Evolutionary conservation across 2,329 filamentous ascomycete genomes (phyloP).

Genomic region (Diaporthe batatas): DNA sequence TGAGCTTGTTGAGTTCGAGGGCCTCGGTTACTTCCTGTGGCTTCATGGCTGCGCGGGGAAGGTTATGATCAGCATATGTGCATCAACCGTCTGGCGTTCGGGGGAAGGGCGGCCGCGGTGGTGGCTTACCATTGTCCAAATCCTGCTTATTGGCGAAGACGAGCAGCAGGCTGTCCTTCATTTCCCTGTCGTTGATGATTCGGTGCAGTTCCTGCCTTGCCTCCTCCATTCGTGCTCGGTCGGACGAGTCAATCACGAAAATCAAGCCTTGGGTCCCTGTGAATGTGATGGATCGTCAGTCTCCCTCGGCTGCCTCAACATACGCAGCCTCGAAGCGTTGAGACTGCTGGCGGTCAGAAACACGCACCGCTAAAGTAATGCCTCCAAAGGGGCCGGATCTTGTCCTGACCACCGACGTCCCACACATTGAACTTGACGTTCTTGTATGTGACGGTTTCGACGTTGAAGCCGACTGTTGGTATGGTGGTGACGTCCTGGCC

Average conservation of each 20-base stretch:
- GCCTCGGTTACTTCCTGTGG: conserved; percentile 84
- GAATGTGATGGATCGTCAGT: conserved; percentile 11
- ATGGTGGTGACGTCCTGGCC: conserved; percentile 99
- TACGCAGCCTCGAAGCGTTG: not conserved
- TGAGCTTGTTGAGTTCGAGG: conserved; percentile 81
- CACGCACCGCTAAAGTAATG: conserved; percentile 89
- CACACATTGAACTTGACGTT: conserved; percentile 99
- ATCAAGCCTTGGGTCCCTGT: conserved; percentile 95
- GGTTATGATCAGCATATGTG: conserved; percentile 27
- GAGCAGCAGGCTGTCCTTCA: conserved; percentile 93
- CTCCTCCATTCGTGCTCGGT: conserved; percentile 91
- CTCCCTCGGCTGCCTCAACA: conserved; percentile 23
- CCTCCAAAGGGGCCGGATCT: conserved; percentile 96
- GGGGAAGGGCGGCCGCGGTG: not conserved
- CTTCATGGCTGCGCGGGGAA: conserved; percentile 74
- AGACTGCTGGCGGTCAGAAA: not conserved
- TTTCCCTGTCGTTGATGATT: conserved; percentile 97
- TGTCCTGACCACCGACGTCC: conserved; percentile 99
- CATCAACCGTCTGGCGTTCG: not conserved
- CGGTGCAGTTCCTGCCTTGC: conserved; percentile 93
- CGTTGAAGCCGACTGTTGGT: conserved; percentile 98
- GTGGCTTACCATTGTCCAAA: conserved; percentile 78
- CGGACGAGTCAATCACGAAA: conserved; percentile 97
- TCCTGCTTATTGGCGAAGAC: conserved; percentile 99
- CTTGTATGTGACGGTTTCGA: conserved; percentile 98